Conservation (phyloP, 495 filamentous ascomycete genomes). For the Tuber melanosporum region DNA sequence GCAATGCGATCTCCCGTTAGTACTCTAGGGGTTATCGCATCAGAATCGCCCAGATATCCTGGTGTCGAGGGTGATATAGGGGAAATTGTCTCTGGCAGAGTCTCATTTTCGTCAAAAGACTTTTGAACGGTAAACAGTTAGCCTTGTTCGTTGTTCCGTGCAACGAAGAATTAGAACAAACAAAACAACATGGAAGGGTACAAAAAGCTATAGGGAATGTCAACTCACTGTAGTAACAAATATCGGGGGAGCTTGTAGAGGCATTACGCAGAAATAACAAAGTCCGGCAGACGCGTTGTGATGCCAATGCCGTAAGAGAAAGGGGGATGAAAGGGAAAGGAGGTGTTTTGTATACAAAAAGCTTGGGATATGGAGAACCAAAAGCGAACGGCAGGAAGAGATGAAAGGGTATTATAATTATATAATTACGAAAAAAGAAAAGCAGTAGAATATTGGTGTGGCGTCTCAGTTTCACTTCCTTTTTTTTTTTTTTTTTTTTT, state of each 20-base stretch:
- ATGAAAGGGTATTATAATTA: not conserved
- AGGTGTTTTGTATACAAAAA: not conserved
- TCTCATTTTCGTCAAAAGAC: constrained; percentile 23
- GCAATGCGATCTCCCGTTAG: constrained; percentile 5
- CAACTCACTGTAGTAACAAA: constrained; percentile 27
- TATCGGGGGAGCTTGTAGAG: constrained; percentile 24
- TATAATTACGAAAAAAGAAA: not conserved
- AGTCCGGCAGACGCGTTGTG: not conserved
- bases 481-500: not conserved
- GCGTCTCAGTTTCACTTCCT: not conserved
- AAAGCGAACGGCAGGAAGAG: not conserved
- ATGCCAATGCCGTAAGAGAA: not conserved
- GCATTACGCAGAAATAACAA: not conserved
- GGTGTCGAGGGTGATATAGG: constrained; percentile 15
- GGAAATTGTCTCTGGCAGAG: constrained; percentile 2
- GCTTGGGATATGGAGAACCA: too few species aligned
- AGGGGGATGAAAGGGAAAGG: not conserved
- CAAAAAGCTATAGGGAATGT: not conserved
- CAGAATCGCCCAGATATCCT: constrained; percentile 16
- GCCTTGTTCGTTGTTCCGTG: constrained; percentile 5
- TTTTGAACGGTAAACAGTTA: constrained; percentile 17
- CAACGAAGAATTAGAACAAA: not conserved
- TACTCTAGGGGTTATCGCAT: constrained; percentile 17
- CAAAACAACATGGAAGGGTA: not conserved
- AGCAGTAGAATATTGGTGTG: not conserved